Base-by-base conservation (phyloP, 179 eudicot genomes). In the Corrigiola litoralis region DNA sequence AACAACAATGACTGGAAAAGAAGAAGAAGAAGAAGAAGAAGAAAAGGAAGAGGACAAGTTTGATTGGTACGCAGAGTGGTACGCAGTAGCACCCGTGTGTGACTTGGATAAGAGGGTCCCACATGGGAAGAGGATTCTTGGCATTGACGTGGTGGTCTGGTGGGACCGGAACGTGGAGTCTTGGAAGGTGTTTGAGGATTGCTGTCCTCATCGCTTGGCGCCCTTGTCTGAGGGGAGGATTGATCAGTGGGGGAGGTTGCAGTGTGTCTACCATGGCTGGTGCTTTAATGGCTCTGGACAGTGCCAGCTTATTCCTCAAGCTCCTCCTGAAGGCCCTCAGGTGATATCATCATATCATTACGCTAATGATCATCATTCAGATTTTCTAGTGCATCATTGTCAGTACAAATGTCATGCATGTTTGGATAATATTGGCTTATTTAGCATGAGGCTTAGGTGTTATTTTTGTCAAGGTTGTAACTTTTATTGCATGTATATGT, bases 191-290 rank as follows among this genome's bases (percentile, higher is more conserved):
- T 88, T 85, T 72, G 84, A 86, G 36, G 97, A 91, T 74, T 17
- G 47, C 33, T 85, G 94, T 63, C 91, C 96, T 13, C 98, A 86
- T 61, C 70, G 96, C 20, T 64, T 89, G 80, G 98, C 96, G 29
- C 98, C 96, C 0, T 56, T 89, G 58, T 89, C 96, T 1, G 82
- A 89, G 63, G 96, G 98, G 4, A 77, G 96, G 51, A 88, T 89
- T 70, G 95, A 89, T 79, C 83, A 76, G 13, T 77, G 81, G 87
- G 96, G 95, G 0, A 61, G 96, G 40, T 51, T 92, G 78, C 96
- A 91, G 71, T 89, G 98, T 72, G 96, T 85, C 16, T 89, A 91
- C 55, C 97, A 88, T 58, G 96, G 96, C 41, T 88, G 96, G 96
- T 91, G 97, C 62, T 91, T 91, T 56, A 70, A 55, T 77, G 89